These are phyloP conservation scores for Coelastrella sp. DNA, from an alignment of 139 green algal genomes.

Conservation along the genomic window DNA sequence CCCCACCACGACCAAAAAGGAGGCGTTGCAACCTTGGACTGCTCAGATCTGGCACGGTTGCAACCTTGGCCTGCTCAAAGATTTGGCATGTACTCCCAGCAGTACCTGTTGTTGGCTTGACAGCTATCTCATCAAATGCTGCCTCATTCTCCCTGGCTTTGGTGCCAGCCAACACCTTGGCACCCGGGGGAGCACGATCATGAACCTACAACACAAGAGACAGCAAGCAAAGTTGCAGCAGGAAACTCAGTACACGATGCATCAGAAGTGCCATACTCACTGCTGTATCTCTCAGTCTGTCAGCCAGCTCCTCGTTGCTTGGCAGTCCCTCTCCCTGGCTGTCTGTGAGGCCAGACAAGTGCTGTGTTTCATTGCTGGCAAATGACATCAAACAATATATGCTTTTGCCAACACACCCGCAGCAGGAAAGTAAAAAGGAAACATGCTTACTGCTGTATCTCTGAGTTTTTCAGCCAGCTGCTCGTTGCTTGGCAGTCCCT, in stretches of 20 bases:
- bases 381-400: background rate
- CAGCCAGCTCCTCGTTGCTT: slow-evolving; percentile 3
- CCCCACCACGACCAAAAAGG: no score
- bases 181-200: slow-evolving; percentile 5
- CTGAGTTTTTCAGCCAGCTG: slow-evolving; percentile 5
- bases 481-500: background rate
- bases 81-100: no score
- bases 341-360: background rate
- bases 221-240: background rate
- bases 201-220: background rate
- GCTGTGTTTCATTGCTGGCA: background rate
- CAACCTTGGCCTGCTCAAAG: no score
- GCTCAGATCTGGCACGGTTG: no score
- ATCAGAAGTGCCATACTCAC: no score
- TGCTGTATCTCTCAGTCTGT: slow-evolving; percentile 20
- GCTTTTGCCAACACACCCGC: background rate
- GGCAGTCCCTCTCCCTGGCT: background rate
- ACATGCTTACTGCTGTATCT: background rate
- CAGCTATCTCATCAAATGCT: slow-evolving; percentile 2
- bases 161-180: slow-evolving; percentile 14
- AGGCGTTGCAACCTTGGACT: no score
- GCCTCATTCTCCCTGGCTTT: slow-evolving; percentile 32
- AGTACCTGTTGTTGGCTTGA: background rate
- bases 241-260: no score
- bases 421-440: background rate